Base-by-base conservation (phyloP, 2,329 filamentous ascomycete species). In the Colletotrichum tropicicola region DNA sequence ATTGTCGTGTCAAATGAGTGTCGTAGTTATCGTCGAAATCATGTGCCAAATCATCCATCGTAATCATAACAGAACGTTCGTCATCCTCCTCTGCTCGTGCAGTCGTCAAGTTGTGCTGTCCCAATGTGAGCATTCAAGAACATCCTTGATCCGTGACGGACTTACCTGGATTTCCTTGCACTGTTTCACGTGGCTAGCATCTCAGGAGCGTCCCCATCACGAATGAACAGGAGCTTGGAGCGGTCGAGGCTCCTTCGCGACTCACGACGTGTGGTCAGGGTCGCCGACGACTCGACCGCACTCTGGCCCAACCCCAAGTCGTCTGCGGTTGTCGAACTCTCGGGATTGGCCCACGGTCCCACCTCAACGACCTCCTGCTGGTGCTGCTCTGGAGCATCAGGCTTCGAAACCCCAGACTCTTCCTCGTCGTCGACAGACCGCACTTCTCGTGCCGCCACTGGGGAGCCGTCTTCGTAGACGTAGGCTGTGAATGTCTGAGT, bases 401-500 rank as follows among this genome's bases (percentile, higher is more conserved):
- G 21, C 10, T 37, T 37, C 19, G 17, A 21, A 9, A 37, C 43
- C 15, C 56, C 51, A 3, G 12, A 5, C 3, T 21, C 37, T 10
- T 44, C 57, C 19, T 41, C 25, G 9, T 44, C 51, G 19, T 51
- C 37, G n/a, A 52, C 15, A 7, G 59, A 52, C n/a, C 53, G 52
- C 19, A 32, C 53, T 23, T 28, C 23, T 10, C 44, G 32, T 10
- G 47, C 49, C 23, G 56, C 48, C 19, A 44, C 55, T 7, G 65
- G 48, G 5, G 65, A 28, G n/a, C 43, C 60, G n/a, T 65, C 62
- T 23, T 65, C 60, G 23, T 55, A 65, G 23, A 68, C 32, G 37
- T 54, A 68, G 30, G 59, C 44, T 6, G 65, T 68, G 28, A 62
- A 68, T 4, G 67, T 68, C 37, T 48, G 65, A 19, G 65, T 68